Evolutionary conservation across 139 green algal genomes (phyloP).

Genomic region (Picochlorum sp.): DNA sequence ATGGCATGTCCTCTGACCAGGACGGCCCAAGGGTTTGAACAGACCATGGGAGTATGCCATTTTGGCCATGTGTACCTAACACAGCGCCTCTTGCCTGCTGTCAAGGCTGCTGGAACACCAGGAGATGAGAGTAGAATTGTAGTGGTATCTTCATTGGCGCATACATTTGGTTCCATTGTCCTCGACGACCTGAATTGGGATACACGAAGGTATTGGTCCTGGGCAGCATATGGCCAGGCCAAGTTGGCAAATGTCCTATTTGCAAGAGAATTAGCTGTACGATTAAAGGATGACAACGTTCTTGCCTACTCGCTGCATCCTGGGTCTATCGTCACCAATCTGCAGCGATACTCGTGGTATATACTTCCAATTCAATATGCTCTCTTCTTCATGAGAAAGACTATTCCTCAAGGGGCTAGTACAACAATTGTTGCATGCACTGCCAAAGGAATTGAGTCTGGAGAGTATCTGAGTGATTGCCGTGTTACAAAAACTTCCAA

Average conservation of each 20-base stretch:
- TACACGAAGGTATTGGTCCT: constrained; percentile 10
- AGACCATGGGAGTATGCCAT: constrained; percentile 39
- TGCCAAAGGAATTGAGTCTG: constrained; percentile 40
- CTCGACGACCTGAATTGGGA: constrained; percentile 25
- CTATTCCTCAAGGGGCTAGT: constrained; percentile 45
- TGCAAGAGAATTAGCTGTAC: constrained; percentile 40
- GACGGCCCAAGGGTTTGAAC: constrained; percentile 40
- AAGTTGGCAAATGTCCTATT: constrained; percentile 46
- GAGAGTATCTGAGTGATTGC: constrained; percentile 63
- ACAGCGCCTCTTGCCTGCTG: constrained; percentile 17
- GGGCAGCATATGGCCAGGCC: constrained; percentile 37
- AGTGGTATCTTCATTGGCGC: constrained; percentile 12
- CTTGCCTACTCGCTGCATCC: constrained; percentile 69
- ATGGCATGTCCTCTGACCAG: constrained; percentile 26
- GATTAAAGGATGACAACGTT: constrained; percentile 28
- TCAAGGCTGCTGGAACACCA: constrained; percentile 10
- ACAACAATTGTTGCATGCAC: constrained; percentile 62
- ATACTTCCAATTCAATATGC: neutral
- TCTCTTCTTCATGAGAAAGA: constrained; percentile 1
- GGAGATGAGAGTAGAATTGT: constrained; percentile 15
- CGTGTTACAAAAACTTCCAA: constrained; percentile 9
- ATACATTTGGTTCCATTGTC: constrained; percentile 17
- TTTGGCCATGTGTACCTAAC: constrained; percentile 35
- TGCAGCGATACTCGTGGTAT: constrained; percentile 35
- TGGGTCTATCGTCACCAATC: constrained; percentile 67